These are phyloP conservation scores for Amauroascus verrucosus DNA, from an alignment of 2,329 filamentous ascomycete species.

Conservation along the genomic window DNA sequence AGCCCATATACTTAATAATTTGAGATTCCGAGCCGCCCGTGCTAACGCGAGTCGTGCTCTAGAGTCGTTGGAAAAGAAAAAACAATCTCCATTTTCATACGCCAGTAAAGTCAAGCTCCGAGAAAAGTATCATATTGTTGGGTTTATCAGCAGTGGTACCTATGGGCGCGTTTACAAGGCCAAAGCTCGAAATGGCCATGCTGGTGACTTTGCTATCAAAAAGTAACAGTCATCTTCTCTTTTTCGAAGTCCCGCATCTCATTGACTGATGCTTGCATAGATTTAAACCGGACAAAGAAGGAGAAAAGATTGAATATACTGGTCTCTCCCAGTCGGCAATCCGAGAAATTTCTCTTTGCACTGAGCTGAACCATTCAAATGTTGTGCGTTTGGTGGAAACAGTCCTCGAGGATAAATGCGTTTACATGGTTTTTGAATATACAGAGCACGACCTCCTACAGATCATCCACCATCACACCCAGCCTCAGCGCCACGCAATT, in stretches of 20 bases:
- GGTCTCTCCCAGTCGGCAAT: slow-evolving; percentile 96
- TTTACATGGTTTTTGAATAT: slow-evolving; percentile 99
- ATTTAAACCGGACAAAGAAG: slow-evolving; percentile 97
- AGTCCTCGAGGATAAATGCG: slow-evolving; percentile 96
- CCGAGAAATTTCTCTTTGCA: slow-evolving; percentile 94
- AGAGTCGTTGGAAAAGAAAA: slow-evolving; percentile 33
- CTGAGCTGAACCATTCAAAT: slow-evolving; percentile 78
- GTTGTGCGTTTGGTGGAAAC: slow-evolving; percentile 89
- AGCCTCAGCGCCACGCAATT: slow-evolving; percentile 77
- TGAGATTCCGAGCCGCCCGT: neutral
- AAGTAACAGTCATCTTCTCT: slow-evolving; percentile 47
- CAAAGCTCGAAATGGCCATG: slow-evolving; percentile 58
- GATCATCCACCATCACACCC: slow-evolving; percentile 95
- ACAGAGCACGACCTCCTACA: slow-evolving; percentile 94
- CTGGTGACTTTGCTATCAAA: slow-evolving; percentile 92
- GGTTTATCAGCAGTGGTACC: slow-evolving; percentile 95
- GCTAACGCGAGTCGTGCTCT: neutral
- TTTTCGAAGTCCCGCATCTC: neutral
- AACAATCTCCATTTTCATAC: slow-evolving; percentile 42
- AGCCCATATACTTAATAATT: too few relatives aligned
- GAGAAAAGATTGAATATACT: slow-evolving; percentile 86
- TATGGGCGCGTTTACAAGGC: slow-evolving; percentile 99
- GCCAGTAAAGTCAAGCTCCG: slow-evolving; percentile 72
- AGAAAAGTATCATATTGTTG: slow-evolving; percentile 90
- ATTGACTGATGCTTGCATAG: slow-evolving; percentile 26